Conservation (phyloP, 768 basidiomycete species). For the Pluteus cervinus region DNA sequence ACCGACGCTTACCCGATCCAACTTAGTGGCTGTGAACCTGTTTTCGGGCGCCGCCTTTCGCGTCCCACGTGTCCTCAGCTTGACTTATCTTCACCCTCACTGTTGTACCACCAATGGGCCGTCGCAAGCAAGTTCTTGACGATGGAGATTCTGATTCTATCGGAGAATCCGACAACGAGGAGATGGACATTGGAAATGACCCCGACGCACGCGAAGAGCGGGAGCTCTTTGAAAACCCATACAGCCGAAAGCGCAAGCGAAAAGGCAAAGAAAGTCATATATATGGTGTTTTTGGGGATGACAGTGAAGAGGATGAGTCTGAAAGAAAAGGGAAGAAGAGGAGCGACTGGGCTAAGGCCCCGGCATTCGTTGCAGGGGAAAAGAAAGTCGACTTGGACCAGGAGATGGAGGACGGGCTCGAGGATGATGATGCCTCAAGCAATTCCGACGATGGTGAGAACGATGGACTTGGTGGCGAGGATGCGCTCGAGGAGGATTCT, state of each 20-base stretch:
- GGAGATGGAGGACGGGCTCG: conserved; percentile 24
- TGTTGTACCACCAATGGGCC: conserved; percentile 62
- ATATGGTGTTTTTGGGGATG: conserved; percentile 73
- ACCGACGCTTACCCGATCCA: too few relatives aligned
- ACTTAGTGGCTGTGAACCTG: too few relatives aligned
- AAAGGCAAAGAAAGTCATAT: conserved; percentile 65
- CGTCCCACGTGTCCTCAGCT: too few relatives aligned
- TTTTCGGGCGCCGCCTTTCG: too few relatives aligned
- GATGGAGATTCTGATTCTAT: conserved; percentile 74
- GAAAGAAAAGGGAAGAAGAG: conserved; percentile 27
- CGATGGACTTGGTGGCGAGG: conserved; percentile 30
- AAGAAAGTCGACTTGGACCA: conserved; percentile 41
- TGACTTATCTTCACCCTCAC: too few relatives aligned
- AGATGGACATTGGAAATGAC: conserved; percentile 41
- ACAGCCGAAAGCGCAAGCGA: conserved; percentile 62
- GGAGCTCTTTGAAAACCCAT: conserved; percentile 71
- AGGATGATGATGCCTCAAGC: conserved; percentile 25
- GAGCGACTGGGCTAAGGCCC: conserved; percentile 71
- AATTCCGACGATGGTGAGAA: conserved; percentile 32
- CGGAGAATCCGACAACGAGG: conserved; percentile 45
- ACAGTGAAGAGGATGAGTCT: conserved; percentile 58
- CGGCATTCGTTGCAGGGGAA: conserved; percentile 64
- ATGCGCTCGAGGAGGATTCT: conserved; percentile 30
- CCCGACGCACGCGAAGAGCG: conserved; percentile 69
- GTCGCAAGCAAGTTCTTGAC: conserved; percentile 69